A percentile compares a stretch with the other conserved stretches of the same genome.
Evolutionary conservation across 345 rosid genomes (phyloP).

Genomic region (Carallia pectinifolia): DNA sequence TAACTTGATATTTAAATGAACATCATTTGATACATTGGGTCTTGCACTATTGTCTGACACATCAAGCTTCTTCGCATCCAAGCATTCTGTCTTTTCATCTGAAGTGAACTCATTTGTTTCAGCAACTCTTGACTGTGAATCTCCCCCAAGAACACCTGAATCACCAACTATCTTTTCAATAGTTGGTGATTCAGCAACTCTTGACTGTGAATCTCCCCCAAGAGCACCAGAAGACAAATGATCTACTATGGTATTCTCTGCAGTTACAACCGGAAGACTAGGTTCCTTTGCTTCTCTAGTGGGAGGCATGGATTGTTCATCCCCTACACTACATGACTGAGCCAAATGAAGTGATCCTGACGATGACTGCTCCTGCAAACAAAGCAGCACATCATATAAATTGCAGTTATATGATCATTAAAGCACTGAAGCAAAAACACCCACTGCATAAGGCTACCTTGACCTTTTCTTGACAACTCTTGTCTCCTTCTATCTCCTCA

Average conservation of each 20-base stretch:
- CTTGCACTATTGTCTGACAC: conserved; percentile 10
- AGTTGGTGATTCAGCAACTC: not conserved
- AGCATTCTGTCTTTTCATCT: conserved; percentile 23
- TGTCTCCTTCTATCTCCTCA: conserved; percentile 29
- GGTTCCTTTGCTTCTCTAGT: conserved; percentile 26
- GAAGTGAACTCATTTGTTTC: conserved; percentile 23
- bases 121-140: conserved; percentile 7
- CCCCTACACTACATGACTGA: conserved; percentile 18
- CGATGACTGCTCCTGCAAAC: conserved; percentile 20
- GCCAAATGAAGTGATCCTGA: conserved; percentile 27
- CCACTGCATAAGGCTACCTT: conserved; percentile 34
- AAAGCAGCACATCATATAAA: not conserved
- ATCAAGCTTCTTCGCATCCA: conserved; percentile 23
- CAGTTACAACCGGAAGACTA: conserved; percentile 23
- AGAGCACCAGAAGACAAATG: conserved; percentile 20
- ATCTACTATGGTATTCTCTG: conserved; percentile 29
- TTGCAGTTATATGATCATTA: conserved; percentile 7
- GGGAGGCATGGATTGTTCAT: conserved; percentile 24
- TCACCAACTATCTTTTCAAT: conserved; percentile 20
- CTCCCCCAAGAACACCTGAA: conserved; percentile 22
- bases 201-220: conserved; percentile 6
- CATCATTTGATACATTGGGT: conserved; percentile 44
- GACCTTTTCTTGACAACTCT: conserved; percentile 21
- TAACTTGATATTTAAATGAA: conserved; percentile 68
- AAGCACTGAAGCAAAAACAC: conserved; percentile 4